A percentile compares a stretch with the other conserved stretches of the same genome.
These are phyloP conservation scores for Ceratobasidium papillatum DNA, from an alignment of 1,284 basidiomycete species.

Conservation along the genomic window DNA sequence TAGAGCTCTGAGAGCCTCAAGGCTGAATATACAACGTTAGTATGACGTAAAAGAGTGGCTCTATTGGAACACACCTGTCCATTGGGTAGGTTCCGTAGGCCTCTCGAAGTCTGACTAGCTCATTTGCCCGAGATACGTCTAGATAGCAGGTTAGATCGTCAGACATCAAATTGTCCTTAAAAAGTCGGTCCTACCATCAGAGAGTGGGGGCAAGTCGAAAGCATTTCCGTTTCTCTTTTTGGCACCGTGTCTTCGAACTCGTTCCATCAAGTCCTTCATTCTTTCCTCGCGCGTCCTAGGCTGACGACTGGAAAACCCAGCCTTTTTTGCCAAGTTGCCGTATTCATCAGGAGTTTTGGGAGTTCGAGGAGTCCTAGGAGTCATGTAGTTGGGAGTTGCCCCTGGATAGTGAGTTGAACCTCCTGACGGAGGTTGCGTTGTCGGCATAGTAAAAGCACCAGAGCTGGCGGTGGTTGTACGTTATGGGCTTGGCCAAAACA, in stretches of 20 bases:
- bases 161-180: not conserved
- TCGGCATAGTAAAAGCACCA: not conserved
- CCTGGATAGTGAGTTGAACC: not conserved
- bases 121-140: constrained; percentile 16
- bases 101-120: constrained; percentile 12
- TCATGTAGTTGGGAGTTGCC: constrained; percentile 19
- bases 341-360: constrained; percentile 37
- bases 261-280: constrained; percentile 1
- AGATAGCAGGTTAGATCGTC: not conserved
- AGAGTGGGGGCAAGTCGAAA: constrained; percentile 8
- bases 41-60: not conserved
- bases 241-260: not conserved
- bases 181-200: not conserved
- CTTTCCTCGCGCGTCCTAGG: not conserved
- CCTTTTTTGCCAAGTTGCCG: not conserved
- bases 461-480: not conserved
- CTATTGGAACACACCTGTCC: constrained; percentile 1
- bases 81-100: not conserved
- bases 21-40: not conserved
- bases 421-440: not conserved
- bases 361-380: constrained; percentile 27
- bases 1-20: constrained; percentile 12
- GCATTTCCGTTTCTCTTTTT: constrained; percentile 1
- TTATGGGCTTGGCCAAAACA: not conserved
- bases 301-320: constrained; percentile 2